Percentiles rank a stretch among this genome's conserved stretches.
phyloP scores from a whole-genome alignment of 495 filamentous ascomycete genomes.

The Penicillium malachiteum region DNA sequence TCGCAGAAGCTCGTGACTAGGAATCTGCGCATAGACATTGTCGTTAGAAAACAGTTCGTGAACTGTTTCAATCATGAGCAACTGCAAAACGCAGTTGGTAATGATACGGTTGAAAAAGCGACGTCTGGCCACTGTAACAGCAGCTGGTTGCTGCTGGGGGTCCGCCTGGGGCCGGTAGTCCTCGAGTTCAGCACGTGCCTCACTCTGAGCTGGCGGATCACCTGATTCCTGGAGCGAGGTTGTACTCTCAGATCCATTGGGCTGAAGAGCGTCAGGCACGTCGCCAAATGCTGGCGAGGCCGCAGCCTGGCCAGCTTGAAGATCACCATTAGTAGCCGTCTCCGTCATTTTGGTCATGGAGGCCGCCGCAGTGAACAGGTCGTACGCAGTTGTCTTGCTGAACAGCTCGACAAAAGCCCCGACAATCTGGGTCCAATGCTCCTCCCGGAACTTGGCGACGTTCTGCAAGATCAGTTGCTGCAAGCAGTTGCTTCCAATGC shows the following conservation, averaged over 20 bases:
- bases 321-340: slow-evolving; percentile 30
- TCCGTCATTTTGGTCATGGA: slow-evolving; percentile 45
- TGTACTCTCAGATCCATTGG: slow-evolving; percentile 55
- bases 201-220: slow-evolving; percentile 37
- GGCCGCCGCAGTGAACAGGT: slow-evolving; percentile 85
- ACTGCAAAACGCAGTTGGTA: slow-evolving; percentile 94
- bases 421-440: slow-evolving; percentile 93
- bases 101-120: slow-evolving; percentile 99
- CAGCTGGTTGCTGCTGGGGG: slow-evolving; percentile 77
- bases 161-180: slow-evolving; percentile 76
- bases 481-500: slow-evolving; percentile 96
- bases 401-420: slow-evolving; percentile 94
- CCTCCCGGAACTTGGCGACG: slow-evolving; percentile 79
- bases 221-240: slow-evolving; percentile 40
- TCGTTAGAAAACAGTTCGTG: slow-evolving; percentile 98
- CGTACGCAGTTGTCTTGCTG: slow-evolving; percentile 87
- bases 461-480: slow-evolving; percentile 96
- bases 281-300: slow-evolving; percentile 20
- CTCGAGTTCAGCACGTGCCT: slow-evolving; percentile 62
- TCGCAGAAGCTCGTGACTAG: slow-evolving; percentile 80
- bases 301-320: slow-evolving; percentile 27
- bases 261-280: slow-evolving; percentile 55
- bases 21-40: slow-evolving; percentile 89
- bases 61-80: slow-evolving; percentile 99
- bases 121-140: slow-evolving; percentile 88